Evolutionary conservation across 23 red algal species (phyloP).

Genomic region (Gracilaria vermiculophylla): DNA sequence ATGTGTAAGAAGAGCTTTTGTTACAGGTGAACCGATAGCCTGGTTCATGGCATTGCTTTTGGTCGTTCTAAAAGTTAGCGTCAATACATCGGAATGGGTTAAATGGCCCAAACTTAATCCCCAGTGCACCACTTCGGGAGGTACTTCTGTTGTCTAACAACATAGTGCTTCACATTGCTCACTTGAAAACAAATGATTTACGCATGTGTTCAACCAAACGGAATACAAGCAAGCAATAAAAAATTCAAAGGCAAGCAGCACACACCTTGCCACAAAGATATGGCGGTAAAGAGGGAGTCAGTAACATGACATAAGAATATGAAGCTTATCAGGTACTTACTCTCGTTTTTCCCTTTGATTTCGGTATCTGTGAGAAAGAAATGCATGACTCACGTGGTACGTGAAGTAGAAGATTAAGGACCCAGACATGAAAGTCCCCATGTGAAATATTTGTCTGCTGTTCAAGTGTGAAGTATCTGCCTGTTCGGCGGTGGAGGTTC

Average conservation of each 20-base stretch:
- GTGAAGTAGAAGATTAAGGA: background rate
- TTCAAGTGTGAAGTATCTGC: background rate
- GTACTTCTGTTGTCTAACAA: background rate
- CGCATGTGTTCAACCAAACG: background rate
- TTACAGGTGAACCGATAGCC: too few relatives aligned
- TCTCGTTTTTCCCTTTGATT: background rate
- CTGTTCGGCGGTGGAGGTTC: too few relatives aligned
- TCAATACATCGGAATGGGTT: background rate
- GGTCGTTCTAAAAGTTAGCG: too few relatives aligned
- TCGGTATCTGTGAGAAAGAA: background rate
- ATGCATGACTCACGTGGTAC: background rate
- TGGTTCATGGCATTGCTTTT: too few relatives aligned
- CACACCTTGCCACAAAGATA: background rate
- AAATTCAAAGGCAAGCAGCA: background rate
- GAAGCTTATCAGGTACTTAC: background rate
- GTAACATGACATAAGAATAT: background rate
- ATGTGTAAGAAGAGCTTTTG: too few relatives aligned
- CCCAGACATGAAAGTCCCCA: background rate
- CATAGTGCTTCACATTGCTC: background rate
- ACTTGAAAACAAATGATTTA: background rate
- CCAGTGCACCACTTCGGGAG: background rate
- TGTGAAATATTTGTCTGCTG: background rate
- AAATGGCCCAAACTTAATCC: background rate
- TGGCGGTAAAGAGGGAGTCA: background rate
- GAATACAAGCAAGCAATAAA: background rate